Evolutionary conservation across 1,284 basidiomycete genomes (phyloP).

Genomic region (Takashimella tepidaria): DNA sequence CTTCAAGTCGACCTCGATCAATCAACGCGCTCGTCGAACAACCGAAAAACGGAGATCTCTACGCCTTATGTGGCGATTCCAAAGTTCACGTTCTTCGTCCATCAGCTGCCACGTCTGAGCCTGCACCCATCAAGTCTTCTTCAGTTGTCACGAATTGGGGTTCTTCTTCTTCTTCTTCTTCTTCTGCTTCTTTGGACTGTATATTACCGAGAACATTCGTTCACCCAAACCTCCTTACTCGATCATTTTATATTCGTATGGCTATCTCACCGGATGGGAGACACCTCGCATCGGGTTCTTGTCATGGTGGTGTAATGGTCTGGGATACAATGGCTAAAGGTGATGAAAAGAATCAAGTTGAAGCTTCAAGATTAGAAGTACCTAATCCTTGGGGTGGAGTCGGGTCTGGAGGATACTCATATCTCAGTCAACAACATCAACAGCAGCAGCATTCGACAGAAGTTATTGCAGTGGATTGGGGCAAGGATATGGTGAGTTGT

Average conservation of each 20-base stretch:
- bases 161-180: constrained; percentile 1
- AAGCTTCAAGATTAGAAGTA: constrained; percentile 13
- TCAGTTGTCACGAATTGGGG: constrained; percentile 11
- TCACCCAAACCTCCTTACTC: constrained; percentile 33
- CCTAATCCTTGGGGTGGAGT: not conserved
- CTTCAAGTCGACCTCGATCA: constrained; percentile 31
- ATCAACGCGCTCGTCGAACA: constrained; percentile 39
- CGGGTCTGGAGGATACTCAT: no score
- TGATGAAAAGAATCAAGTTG: constrained; percentile 6
- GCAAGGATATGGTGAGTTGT: constrained; percentile 40
- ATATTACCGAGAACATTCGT: constrained; percentile 34
- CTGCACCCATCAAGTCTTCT: not conserved
- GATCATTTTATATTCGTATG: constrained; percentile 42
- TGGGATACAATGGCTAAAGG: constrained; percentile 28
- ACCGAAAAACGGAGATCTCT: constrained; percentile 37
- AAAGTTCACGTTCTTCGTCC: constrained; percentile 39
- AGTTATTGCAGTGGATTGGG: constrained; percentile 45
- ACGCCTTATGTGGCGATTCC: constrained; percentile 37
- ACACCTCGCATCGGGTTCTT: constrained; percentile 39
- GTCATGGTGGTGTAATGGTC: constrained; percentile 38
- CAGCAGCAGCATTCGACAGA: constrained; percentile 17
- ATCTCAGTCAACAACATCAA: no score
- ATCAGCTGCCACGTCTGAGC: constrained; percentile 11
- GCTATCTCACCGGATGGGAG: constrained; percentile 40
- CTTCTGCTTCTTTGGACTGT: constrained; percentile 6